Base-by-base conservation (phyloP, 2,329 filamentous ascomycete genomes). In the Purpureocillium lavendulum region DNA sequence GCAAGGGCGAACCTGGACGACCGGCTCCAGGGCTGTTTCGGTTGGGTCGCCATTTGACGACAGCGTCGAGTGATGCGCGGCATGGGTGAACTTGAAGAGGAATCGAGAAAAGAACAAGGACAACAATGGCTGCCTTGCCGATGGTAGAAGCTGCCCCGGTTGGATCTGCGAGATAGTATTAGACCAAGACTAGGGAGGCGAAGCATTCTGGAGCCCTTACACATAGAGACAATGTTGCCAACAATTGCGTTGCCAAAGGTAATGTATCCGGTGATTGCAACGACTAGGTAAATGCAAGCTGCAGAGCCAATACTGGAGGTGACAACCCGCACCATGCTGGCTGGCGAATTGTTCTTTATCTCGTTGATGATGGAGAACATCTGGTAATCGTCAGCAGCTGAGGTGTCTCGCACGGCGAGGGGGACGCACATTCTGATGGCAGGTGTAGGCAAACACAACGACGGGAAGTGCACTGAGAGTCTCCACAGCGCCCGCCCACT, bases 291-390 rank as follows among this genome's bases (percentile, higher is more conserved):
- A 16, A 95, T 82, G 14, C 71, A 73, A 11, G 86, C 86, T n/a
- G 90, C 87, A 24, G 84, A 83, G 15, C 92, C 92, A 50, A 95
- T 95, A 52, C 88, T 94, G 4, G 83, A 75, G 16, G 74, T 70
- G 11, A 97, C 80, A 8, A 98, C 89, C 13, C 77, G 75, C 1
- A 87, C 82, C 7, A 90, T 83, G 45, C 83, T 69, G 14, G 58
- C 63, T 15, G 87, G 87, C 3, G 85, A 85, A 61, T 88, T 87
- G 57, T 95, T 82, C 42, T 78, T 74, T 49, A 98, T 87, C 64
- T 98, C 92, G 54, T 98, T 98, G 33, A 98, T 67, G 49, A 98
- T 94, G 10, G 90, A 95, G 60, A 98, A 98, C 92, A 98, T 98
- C 86, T 92, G 50, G 1, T 2, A 24, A 1, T 12, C 12, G 4